Evolutionary conservation across 2,329 filamentous ascomycete genomes (phyloP).

Genomic region (Penicillium griseofulvum): DNA sequence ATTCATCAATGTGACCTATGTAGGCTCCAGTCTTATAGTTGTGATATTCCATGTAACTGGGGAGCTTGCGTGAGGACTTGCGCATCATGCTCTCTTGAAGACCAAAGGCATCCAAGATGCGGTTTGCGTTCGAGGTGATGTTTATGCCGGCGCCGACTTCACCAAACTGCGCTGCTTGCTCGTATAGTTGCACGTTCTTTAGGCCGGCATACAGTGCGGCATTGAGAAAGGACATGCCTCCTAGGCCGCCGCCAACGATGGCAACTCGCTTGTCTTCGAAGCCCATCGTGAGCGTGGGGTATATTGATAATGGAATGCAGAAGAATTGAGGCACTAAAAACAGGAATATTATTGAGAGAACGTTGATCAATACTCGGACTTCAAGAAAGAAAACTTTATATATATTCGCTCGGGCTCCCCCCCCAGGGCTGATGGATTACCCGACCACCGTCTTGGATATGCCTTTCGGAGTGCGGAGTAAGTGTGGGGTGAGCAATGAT

Average conservation of each 20-base stretch:
- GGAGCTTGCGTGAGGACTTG: slow-evolving; percentile 35
- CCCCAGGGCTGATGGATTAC: slow-evolving; percentile 3
- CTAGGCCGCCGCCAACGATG: slow-evolving; percentile 38
- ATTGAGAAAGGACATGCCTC: slow-evolving; percentile 38
- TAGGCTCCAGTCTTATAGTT: slow-evolving; percentile 28
- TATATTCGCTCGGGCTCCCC: slow-evolving; percentile 8
- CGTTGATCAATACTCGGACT: not conserved
- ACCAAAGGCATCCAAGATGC: slow-evolving; percentile 34
- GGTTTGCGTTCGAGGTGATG: slow-evolving; percentile 38
- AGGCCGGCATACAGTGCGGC: slow-evolving; percentile 35
- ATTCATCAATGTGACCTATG: slow-evolving; percentile 32
- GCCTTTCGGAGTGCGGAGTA: slow-evolving; percentile 20
- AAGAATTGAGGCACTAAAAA: not conserved
- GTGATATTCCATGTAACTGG: slow-evolving; percentile 32
- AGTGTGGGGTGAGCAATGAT: slow-evolving; percentile 11
- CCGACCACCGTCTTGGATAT: slow-evolving; percentile 14
- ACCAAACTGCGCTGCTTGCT: slow-evolving; percentile 37
- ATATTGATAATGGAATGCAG: not conserved
- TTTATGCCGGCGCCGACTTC: slow-evolving; percentile 42
- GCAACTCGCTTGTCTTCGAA: slow-evolving; percentile 32
- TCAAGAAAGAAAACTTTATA: slow-evolving; percentile 9
- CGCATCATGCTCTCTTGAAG: slow-evolving; percentile 31
- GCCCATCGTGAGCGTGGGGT: slow-evolving; percentile 21
- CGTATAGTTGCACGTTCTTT: slow-evolving; percentile 36
- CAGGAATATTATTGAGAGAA: not conserved